These are phyloP conservation scores for Solanum rostratum DNA, from an alignment of 257 asterid genomes.

Conservation along the genomic window DNA sequence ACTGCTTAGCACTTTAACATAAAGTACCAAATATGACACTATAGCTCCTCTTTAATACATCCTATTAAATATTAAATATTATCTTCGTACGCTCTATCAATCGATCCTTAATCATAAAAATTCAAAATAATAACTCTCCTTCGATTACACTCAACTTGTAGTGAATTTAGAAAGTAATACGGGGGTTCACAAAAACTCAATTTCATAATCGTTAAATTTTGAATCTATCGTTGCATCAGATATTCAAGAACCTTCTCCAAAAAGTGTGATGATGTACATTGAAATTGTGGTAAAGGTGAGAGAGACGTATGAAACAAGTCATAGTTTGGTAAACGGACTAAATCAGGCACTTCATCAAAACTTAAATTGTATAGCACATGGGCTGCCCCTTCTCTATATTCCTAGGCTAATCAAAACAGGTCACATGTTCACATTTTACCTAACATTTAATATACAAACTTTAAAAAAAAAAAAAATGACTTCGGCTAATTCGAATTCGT, in stretches of 20 bases:
- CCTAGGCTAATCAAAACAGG: slow-evolving; percentile 2
- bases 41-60: too few species aligned
- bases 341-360: background rate
- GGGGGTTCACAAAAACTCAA: background rate
- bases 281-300: background rate
- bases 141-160: background rate
- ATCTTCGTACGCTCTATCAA: too few species aligned
- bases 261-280: background rate
- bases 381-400: background rate
- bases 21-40: background rate
- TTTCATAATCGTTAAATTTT: background rate
- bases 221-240: fast-evolving
- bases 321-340: background rate
- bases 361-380: slow-evolving; percentile 7
- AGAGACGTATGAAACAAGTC: background rate
- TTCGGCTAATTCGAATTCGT: too few species aligned
- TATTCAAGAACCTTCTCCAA: background rate
- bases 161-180: background rate
- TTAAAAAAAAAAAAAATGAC: too few species aligned
- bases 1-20: background rate
- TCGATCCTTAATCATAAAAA: background rate
- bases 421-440: background rate
- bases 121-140: background rate
- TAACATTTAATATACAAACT: background rate
- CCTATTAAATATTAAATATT: too few species aligned